These are phyloP conservation scores for Delonix regia DNA, from an alignment of 306 rosid genomes.

Conservation along the genomic window DNA sequence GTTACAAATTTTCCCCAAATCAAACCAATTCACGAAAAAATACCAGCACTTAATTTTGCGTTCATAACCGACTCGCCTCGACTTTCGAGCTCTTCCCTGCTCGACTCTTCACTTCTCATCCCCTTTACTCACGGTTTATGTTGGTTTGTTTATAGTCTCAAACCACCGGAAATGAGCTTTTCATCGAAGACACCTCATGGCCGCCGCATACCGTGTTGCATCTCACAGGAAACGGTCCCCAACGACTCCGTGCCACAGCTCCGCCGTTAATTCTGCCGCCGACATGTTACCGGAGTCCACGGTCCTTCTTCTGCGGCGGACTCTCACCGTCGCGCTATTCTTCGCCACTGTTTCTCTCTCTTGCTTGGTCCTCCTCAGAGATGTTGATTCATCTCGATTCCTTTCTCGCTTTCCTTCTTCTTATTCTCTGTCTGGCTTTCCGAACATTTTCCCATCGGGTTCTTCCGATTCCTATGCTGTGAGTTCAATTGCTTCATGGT, in stretches of 20 bases:
- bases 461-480: conserved; percentile 43
- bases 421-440: conserved; percentile 31
- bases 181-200: conserved; percentile 8
- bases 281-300: conserved; percentile 43
- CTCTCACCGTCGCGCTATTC: conserved; percentile 40
- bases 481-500: conserved; percentile 38
- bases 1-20: too few relatives aligned
- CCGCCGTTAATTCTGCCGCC: conserved; percentile 37
- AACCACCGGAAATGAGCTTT: conserved; percentile 9
- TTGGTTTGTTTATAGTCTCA: background rate
- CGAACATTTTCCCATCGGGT: conserved; percentile 41
- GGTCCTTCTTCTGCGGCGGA: conserved; percentile 35
- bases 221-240: background rate
- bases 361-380: conserved; percentile 53
- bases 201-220: background rate
- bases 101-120: background rate
- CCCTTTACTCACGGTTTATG: background rate
- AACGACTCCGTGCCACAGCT: background rate
- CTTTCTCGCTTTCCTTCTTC: conserved; percentile 51
- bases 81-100: conserved; percentile 20
- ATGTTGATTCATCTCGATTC: conserved; percentile 49
- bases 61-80: conserved; percentile 36
- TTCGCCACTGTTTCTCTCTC: conserved; percentile 58
- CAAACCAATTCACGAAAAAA: too few relatives aligned
- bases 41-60: background rate